These are phyloP conservation scores for Arthrobotrys megalospora DNA, from an alignment of 2,329 filamentous ascomycete species.

Conservation along the genomic window DNA sequence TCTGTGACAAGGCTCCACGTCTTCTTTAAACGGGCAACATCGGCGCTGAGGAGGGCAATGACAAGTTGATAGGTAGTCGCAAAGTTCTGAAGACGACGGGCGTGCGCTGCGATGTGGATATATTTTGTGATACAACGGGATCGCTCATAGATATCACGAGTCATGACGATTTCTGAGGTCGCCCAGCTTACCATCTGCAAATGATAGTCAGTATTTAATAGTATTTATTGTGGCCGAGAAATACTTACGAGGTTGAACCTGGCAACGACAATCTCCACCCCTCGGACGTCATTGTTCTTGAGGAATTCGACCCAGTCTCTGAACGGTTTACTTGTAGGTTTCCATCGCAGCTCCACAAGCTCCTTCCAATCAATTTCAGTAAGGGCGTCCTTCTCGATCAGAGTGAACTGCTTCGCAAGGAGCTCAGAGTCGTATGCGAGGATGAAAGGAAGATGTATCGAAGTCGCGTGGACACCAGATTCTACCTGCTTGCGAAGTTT, in stretches of 20 bases:
- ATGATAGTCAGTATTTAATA: neutral
- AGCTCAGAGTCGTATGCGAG: slow-evolving; percentile 84
- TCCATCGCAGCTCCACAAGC: slow-evolving; percentile 86
- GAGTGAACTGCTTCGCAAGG: slow-evolving; percentile 84
- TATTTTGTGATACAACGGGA: slow-evolving; percentile 83
- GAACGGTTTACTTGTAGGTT: slow-evolving; percentile 77
- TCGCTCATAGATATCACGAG: slow-evolving; percentile 79
- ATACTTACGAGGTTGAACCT: slow-evolving; percentile 79
- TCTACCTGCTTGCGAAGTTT: slow-evolving; percentile 50
- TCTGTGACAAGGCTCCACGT: slow-evolving; percentile 81
- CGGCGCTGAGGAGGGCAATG: slow-evolving; percentile 81
- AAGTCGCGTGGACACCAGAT: slow-evolving; percentile 64
- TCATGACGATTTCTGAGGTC: slow-evolving; percentile 83
- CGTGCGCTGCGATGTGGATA: slow-evolving; percentile 84
- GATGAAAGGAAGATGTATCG: slow-evolving; percentile 82
- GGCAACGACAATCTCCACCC: slow-evolving; percentile 86
- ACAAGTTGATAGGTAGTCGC: slow-evolving; percentile 86
- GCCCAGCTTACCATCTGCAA: slow-evolving; percentile 83
- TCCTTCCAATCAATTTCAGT: slow-evolving; percentile 92
- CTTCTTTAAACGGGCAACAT: slow-evolving; percentile 77
- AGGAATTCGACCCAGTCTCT: slow-evolving; percentile 88
- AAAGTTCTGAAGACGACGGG: slow-evolving; percentile 83
- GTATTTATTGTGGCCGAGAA: neutral
- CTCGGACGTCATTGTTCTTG: slow-evolving; percentile 78
- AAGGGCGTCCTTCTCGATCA: slow-evolving; percentile 87